Base-by-base conservation (phyloP, 805 yeast genomes). In the Candida schatavii region DNA sequence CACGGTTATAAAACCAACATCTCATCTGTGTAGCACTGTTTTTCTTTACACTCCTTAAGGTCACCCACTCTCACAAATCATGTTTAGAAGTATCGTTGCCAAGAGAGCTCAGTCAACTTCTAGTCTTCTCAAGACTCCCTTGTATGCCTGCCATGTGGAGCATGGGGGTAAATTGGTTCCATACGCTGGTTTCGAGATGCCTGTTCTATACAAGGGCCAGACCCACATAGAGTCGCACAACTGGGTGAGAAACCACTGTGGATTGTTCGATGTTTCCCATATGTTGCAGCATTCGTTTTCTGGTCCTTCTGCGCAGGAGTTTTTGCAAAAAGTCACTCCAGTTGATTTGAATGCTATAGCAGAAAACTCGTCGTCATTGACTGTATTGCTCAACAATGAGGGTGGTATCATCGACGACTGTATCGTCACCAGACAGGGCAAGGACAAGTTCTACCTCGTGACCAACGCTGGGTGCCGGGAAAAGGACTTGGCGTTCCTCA, bases 141-240 rank as follows among this genome's bases (percentile, higher is more conserved):
- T 93, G 31, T 80, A 84, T 60, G 88, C 85, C 44, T 72, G 88
- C 19, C 97, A 93, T 60, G 70, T 83, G 27, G 76, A 77, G 42
- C 70, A 80, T 35, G 91, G 89, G 4, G 99, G 89, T 11, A 89
- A 86, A 42, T 83, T 93, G 83, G 98, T 90, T 3, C 95, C 95
- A 35, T 93, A 87, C 65, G 98, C 98, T 14, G 97, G 97, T n/a
- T 93, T 78, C 56, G 78, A 83, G 36, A 91, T 93, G 97, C 99
- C 99, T 1, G 89, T 93, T 7, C 64, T 88, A 23, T 93, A 90
- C 70, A 75, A 79, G 48, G 81, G 75, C n/a, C 96, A 87, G 64
- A 66, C 87, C 2, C 98, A 91, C 62, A 81, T 88, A 31, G 95
- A 89, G 46, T 89, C 97, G 1, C 99, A 93, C 68, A 77, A 84